Evolutionary conservation across 2,329 filamentous ascomycete species (phyloP), one percentile per base, ranked within the genome.

Genomic region (Aspergillus sp.): DNA sequence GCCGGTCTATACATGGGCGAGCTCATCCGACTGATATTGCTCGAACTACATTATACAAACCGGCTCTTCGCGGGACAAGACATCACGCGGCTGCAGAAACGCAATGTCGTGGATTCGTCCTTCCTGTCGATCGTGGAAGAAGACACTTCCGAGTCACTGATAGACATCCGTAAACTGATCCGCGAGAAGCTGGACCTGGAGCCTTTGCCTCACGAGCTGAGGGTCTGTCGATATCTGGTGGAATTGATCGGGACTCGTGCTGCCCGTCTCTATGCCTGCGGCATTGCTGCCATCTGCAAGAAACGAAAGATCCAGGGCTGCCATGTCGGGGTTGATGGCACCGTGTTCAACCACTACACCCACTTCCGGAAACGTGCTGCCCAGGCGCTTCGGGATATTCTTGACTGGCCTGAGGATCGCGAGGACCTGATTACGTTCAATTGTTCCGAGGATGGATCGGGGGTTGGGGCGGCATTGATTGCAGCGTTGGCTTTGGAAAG

Each of bases 331-430:
- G 91, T 93, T 41, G 91, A 97, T 63, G 93, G 93, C 13, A 93
- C 88, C 8, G 90, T 97, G 37, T 97, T 97, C 74, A 95, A 94
- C 78, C 95, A 95, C 66, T 96, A 96, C 70, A 88, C 90, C n/a
- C 85, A 94, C 70, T 96, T 96, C 79, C 94, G 95, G 76, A 79
- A 82, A 44, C 83, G 90, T 42, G 89, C 89, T 41, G 89, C 90
- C 9, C 77, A 83, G 64, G 90, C 90, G 30, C 78, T 96, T 39
- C 82, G 86, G 44, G 90, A 96, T 75, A 95, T 96, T 51, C 79
- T 96, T 32, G 89, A 94, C 71, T 95, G 89, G 89, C 82, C 86
- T 2, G 77, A 74, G 39, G 87, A 86, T 5, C 82, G 80, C 62
- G 83, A 88, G 63, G 88, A 95, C 57, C 86, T 87, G 0, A 78